Percentiles rank a stretch among this genome's conserved stretches.
phyloP scores from a whole-genome alignment of 2,329 filamentous ascomycete genomes.

The Catunica adiposa region DNA sequence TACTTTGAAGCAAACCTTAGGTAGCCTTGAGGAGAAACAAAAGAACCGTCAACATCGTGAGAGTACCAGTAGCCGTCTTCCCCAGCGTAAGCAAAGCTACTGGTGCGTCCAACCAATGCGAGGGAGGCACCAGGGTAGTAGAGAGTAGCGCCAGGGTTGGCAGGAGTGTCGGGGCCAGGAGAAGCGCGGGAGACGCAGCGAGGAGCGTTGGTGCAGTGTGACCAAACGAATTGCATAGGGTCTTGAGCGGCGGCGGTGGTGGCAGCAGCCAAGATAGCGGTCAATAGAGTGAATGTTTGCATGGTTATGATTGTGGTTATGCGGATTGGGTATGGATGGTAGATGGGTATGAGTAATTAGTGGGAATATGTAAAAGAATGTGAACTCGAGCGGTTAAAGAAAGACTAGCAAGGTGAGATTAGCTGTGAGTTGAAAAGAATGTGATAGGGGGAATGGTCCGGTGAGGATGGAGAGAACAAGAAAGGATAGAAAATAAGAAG shows the following conservation, averaged over 20 bases:
- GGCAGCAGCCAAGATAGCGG: neutral
- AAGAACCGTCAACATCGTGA: conserved; percentile 2
- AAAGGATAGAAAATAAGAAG: neutral
- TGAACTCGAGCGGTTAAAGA: conserved; percentile 1
- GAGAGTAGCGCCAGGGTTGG: neutral
- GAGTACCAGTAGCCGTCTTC: conserved; percentile 12
- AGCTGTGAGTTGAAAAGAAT: conserved; percentile 2
- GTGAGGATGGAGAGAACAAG: conserved; percentile 4
- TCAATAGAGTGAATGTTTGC: conserved; percentile 1
- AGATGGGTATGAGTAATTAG: neutral
- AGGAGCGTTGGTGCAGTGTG: conserved; percentile 8
- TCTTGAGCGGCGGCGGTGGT: neutral
- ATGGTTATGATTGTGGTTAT: too few species aligned
- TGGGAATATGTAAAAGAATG: neutral
- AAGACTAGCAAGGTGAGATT: neutral
- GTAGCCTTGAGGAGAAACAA: conserved; percentile 7
- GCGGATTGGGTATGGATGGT: neutral
- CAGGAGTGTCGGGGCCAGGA: neutral
- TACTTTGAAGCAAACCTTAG: conserved; percentile 1
- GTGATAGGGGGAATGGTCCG: neutral
- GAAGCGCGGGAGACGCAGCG: neutral
- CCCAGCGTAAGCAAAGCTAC: neutral
- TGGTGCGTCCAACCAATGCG: neutral
- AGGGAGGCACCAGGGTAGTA: conserved; percentile 1
- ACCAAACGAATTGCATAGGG: neutral